Percentiles rank a stretch among this genome's conserved stretches.
Evolutionary conservation across 2,329 filamentous ascomycete species (phyloP).

Genomic region (Arthrobotrys conoides): DNA sequence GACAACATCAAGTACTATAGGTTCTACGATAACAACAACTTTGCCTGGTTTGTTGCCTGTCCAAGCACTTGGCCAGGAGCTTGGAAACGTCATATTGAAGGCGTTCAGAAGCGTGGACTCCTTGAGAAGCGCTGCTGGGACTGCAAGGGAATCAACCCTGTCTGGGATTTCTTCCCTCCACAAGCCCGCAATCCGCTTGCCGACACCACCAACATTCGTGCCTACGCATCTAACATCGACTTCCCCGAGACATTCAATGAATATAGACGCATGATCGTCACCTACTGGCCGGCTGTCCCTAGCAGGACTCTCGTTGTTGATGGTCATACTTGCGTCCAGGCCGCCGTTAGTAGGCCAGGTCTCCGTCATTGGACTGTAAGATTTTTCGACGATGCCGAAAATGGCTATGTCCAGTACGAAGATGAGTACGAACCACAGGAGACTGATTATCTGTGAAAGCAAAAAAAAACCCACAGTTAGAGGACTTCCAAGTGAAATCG

Average conservation of each 20-base stretch:
- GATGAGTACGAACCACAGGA: slow-evolving; percentile 35
- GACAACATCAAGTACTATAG: slow-evolving; percentile 49
- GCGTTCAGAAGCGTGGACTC: slow-evolving; percentile 1
- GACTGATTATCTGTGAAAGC: slow-evolving; percentile 6
- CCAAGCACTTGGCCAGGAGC: slow-evolving; percentile 49
- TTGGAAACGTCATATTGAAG: slow-evolving; percentile 43
- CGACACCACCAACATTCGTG: slow-evolving; percentile 39
- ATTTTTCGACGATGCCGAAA: slow-evolving; percentile 33
- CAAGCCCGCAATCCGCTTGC: slow-evolving; percentile 46
- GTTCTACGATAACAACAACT: slow-evolving; percentile 52
- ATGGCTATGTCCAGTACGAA: slow-evolving; percentile 13
- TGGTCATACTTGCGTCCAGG: slow-evolving; percentile 38
- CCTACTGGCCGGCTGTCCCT: slow-evolving; percentile 33
- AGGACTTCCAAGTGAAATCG: background rate
- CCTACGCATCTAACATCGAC: slow-evolving; percentile 28
- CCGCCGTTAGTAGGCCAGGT: slow-evolving; percentile 44
- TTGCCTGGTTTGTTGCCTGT: slow-evolving; percentile 47
- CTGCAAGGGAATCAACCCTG: slow-evolving; percentile 45
- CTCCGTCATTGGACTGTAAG: slow-evolving; percentile 47
- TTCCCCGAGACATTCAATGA: slow-evolving; percentile 27
- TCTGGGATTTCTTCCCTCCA: slow-evolving; percentile 46
- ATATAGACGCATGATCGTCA: slow-evolving; percentile 18
- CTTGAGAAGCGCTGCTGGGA: slow-evolving; percentile 40
- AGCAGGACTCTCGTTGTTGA: slow-evolving; percentile 33
- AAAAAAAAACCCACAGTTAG: background rate